phyloP scores from a whole-genome alignment of 306 rosid species.

The Cucumis melo region DNA sequence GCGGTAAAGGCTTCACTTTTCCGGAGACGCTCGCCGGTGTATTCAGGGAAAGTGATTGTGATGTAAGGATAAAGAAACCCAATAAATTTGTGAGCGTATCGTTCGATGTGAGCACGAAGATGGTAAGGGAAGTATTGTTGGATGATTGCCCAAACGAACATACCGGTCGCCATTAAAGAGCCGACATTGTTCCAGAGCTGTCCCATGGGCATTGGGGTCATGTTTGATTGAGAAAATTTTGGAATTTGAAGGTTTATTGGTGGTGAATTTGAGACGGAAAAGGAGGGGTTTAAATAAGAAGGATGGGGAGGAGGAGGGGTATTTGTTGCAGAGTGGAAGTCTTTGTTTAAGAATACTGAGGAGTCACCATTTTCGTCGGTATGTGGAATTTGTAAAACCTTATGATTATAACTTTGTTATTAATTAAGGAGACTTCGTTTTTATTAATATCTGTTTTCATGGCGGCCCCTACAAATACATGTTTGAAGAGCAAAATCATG shows the following conservation, averaged over 20 bases:
- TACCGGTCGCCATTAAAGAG: slow-evolving; percentile 16
- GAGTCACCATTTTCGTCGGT: neutral
- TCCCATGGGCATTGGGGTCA: neutral
- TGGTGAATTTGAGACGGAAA: neutral
- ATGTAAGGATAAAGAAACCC: slow-evolving; percentile 27
- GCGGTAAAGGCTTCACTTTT: slow-evolving; percentile 22
- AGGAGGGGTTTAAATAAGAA: neutral
- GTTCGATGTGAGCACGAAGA: neutral
- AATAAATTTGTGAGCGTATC: slow-evolving; percentile 2
- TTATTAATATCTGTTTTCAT: too few species aligned
- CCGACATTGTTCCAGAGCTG: slow-evolving; percentile 23
- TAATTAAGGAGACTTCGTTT: too few species aligned
- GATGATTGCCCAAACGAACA: slow-evolving; percentile 20
- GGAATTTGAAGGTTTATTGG: neutral
- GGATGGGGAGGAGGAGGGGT: neutral
- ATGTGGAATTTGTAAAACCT: too few species aligned
- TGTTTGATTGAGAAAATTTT: neutral
- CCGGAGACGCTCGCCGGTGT: slow-evolving; percentile 9
- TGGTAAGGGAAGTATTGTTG: slow-evolving; percentile 22
- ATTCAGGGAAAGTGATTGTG: slow-evolving; percentile 33
- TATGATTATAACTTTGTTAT: too few species aligned
- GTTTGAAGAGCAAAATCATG: too few species aligned
- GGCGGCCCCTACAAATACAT: too few species aligned
- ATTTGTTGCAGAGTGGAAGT: neutral
- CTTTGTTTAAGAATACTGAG: neutral